These are phyloP conservation scores for Pythium utonaiense DNA, from an alignment of 352 stramenopile genomes.

Conservation along the genomic window DNA sequence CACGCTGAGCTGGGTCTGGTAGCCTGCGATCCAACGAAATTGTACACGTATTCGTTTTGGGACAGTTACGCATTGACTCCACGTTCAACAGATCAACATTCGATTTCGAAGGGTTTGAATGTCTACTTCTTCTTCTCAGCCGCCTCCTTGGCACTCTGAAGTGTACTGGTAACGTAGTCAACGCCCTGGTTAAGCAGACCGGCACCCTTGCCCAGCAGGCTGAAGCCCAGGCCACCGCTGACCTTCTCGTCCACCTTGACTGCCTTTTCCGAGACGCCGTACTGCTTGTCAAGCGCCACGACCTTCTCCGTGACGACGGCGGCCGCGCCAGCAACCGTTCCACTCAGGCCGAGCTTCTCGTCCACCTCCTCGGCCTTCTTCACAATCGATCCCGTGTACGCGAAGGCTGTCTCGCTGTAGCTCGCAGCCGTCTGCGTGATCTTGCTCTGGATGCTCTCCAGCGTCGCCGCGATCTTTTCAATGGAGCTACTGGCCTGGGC, in stretches of 20 bases:
- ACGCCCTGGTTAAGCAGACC: conserved; percentile 40
- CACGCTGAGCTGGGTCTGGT: conserved; percentile 4
- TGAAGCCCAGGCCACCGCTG: conserved; percentile 59
- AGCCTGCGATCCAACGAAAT: too few species aligned
- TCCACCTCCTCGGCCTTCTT: conserved; percentile 62
- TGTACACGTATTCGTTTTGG: background rate
- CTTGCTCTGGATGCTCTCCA: conserved; percentile 42
- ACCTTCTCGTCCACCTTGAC: conserved; percentile 71
- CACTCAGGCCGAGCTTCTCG: conserved; percentile 47
- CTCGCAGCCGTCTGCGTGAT: conserved; percentile 27
- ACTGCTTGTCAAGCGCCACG: conserved; percentile 46
- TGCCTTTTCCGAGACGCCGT: conserved; percentile 63
- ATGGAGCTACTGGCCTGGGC: conserved; percentile 54
- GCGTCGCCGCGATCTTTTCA: conserved; percentile 51
- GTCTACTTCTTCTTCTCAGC: conserved; percentile 25
- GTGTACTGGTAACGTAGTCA: conserved; percentile 57
- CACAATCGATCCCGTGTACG: conserved; percentile 41
- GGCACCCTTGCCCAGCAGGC: conserved; percentile 51
- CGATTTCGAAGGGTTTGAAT: background rate
- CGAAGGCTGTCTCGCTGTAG: conserved; percentile 42
- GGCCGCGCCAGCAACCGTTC: conserved; percentile 46
- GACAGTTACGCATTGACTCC: too few species aligned
- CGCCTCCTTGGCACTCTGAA: conserved; percentile 64
- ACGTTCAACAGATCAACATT: background rate
- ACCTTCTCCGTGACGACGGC: conserved; percentile 52